Conservation (phyloP, 2,329 filamentous ascomycete species). For the Dactylellina cionopaga region DNA sequence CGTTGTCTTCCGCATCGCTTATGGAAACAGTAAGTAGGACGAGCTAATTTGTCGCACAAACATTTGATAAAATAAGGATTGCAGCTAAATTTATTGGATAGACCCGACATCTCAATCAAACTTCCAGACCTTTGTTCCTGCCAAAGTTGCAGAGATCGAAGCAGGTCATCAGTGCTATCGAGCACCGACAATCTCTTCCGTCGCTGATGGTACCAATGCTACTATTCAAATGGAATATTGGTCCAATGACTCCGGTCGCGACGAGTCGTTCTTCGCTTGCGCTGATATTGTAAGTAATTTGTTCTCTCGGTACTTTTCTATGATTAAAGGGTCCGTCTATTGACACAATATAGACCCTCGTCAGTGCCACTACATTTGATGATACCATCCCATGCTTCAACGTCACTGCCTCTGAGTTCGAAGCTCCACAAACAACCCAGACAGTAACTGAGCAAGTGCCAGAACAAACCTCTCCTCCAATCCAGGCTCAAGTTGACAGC, state of each 20-base stretch:
- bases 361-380: slow-evolving; percentile 60
- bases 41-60: not conserved
- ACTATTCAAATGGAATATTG: slow-evolving; percentile 66
- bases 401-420: slow-evolving; percentile 60
- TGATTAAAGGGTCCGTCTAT: not conserved
- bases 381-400: slow-evolving; percentile 63
- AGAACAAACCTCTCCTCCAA: slow-evolving; percentile 20
- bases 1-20: slow-evolving; percentile 67
- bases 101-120: slow-evolving; percentile 61
- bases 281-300: slow-evolving; percentile 63
- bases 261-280: slow-evolving; percentile 65
- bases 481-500: slow-evolving; percentile 18
- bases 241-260: slow-evolving; percentile 62
- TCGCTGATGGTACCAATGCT: slow-evolving; percentile 63
- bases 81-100: slow-evolving; percentile 17
- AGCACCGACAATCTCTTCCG: slow-evolving; percentile 58
- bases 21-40: slow-evolving; percentile 64
- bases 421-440: slow-evolving; percentile 55
- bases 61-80: slow-evolving; percentile 15
- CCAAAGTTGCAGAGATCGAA: slow-evolving; percentile 61
- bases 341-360: slow-evolving; percentile 59
- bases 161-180: slow-evolving; percentile 65
- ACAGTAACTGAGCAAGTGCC: slow-evolving; percentile 31
- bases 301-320: not conserved
- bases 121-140: slow-evolving; percentile 59